A percentile compares a stretch with the other conserved stretches of the same genome.
These are phyloP conservation scores for Backusella macrospora DNA, from an alignment of 192 early-diverging fungal genomes.

Conservation along the genomic window DNA sequence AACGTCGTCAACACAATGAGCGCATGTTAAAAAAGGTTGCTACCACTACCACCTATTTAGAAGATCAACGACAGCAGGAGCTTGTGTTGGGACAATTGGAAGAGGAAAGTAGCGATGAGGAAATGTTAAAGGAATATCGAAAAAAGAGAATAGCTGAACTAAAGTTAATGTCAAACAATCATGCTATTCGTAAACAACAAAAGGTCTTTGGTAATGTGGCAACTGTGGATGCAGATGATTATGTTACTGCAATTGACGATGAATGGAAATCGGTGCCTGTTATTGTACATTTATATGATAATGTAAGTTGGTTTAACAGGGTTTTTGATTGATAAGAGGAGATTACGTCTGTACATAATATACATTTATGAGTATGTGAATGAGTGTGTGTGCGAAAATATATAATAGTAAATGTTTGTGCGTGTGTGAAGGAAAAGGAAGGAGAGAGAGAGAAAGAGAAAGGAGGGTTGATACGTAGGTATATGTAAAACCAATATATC, in stretches of 20 bases:
- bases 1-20: slow-evolving; percentile 44
- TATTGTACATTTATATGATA: slow-evolving; percentile 56
- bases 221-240: slow-evolving; percentile 51
- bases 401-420: background rate
- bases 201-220: slow-evolving; percentile 53
- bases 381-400: background rate
- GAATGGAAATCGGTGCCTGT: slow-evolving; percentile 53
- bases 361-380: background rate
- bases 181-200: slow-evolving; percentile 19
- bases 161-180: slow-evolving; percentile 34
- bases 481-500: background rate
- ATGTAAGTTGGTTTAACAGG: slow-evolving; percentile 38
- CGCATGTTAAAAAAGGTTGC: slow-evolving; percentile 47
- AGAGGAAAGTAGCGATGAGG: slow-evolving; percentile 41
- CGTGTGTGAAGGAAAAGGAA: background rate
- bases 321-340: slow-evolving; percentile 6
- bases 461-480: background rate
- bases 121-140: slow-evolving; percentile 6
- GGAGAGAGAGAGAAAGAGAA: background rate
- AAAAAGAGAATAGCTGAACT: slow-evolving; percentile 46
- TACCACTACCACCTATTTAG: slow-evolving; percentile 49
- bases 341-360: slow-evolving; percentile 5
- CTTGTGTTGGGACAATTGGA: slow-evolving; percentile 34
- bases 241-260: slow-evolving; percentile 53
- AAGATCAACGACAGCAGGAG: slow-evolving; percentile 30